Conservation (phyloP, 495 filamentous ascomycete species). For the Apodospora peruviana region DNA sequence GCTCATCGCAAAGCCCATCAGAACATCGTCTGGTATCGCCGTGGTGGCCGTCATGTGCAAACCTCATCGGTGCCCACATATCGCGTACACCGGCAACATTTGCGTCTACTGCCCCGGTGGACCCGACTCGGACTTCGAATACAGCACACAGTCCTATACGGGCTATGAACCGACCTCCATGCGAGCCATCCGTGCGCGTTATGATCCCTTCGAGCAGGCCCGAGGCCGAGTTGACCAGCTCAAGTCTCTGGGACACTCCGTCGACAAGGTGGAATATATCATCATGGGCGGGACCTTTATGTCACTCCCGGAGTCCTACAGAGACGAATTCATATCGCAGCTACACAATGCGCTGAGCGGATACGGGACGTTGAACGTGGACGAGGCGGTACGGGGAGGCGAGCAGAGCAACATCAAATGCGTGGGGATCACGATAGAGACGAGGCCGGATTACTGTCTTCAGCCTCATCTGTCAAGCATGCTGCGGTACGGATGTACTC, state of each 20-base stretch:
- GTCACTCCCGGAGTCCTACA: constrained; percentile 83
- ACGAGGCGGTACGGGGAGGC: constrained; percentile 86
- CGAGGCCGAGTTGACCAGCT: constrained; percentile 94
- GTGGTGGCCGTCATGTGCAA: constrained; percentile 99
- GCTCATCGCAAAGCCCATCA: constrained; percentile 91
- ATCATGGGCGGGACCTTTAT: constrained; percentile 99
- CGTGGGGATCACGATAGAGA: constrained; percentile 98
- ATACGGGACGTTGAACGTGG: constrained; percentile 84
- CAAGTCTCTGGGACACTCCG: constrained; percentile 87
- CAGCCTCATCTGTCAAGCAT: constrained; percentile 87
- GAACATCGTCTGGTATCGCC: constrained; percentile 95
- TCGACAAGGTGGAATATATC: constrained; percentile 99
- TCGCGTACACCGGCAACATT: constrained; percentile 95
- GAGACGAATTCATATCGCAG: constrained; percentile 88
- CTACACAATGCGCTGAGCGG: constrained; percentile 94
- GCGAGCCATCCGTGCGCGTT: constrained; percentile 94
- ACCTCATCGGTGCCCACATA: constrained; percentile 94
- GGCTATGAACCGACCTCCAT: constrained; percentile 98
- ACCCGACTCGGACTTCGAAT: constrained; percentile 96
- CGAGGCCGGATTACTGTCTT: constrained; percentile 91
- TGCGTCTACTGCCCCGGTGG: constrained; percentile 98
- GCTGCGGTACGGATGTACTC: constrained; percentile 94
- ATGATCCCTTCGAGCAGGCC: constrained; percentile 97
- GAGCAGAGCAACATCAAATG: constrained; percentile 96
- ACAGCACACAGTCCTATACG: constrained; percentile 96